Conservation (phyloP, 129 eudicot species). For the Solidago caesia region DNA sequence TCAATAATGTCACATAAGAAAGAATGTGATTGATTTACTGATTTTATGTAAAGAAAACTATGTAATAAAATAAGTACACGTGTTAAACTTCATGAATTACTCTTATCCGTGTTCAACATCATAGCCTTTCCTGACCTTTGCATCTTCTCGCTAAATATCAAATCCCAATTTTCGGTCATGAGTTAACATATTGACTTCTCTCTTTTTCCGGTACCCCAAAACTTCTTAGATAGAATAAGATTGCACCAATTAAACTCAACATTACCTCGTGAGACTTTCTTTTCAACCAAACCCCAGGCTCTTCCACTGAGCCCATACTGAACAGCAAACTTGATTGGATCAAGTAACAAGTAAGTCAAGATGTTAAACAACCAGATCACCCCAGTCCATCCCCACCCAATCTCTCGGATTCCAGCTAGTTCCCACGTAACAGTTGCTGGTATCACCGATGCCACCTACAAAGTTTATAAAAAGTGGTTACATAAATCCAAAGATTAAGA, state of each 20-base stretch:
- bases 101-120: no score
- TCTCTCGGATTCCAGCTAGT: conserved; percentile 63
- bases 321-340: conserved; percentile 69
- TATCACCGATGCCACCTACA: conserved; percentile 66
- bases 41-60: no score
- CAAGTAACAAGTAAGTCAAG: conserved; percentile 61
- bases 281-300: conserved; percentile 70
- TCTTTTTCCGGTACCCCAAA: no score
- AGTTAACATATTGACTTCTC: no score
- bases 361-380: conserved; percentile 79
- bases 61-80: no score
- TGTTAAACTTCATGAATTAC: no score
- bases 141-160: no score
- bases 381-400: conserved; percentile 93
- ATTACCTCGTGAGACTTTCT: conserved; percentile 18
- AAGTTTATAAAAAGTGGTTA: neutral
- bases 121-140: no score
- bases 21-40: neutral
- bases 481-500: neutral
- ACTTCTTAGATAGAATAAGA: no score
- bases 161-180: no score
- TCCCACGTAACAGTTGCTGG: conserved; percentile 61
- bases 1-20: neutral
- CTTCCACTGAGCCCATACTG: conserved; percentile 71
- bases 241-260: no score